phyloP scores from a whole-genome alignment of 140 eudicot species.

The Stevia rebaudiana region DNA sequence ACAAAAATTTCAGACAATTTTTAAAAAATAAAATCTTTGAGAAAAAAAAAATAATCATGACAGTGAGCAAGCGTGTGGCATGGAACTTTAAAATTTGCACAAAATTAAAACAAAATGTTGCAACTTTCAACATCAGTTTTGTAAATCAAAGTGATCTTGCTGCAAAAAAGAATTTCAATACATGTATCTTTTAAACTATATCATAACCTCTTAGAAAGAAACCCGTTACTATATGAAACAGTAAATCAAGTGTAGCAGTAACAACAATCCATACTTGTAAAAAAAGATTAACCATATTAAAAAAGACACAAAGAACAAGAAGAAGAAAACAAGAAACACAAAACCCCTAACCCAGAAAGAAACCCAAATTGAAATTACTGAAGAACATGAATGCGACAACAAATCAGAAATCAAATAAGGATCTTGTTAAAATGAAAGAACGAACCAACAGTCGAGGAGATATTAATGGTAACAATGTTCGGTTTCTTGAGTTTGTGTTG shows the following conservation, averaged over 20 bases:
- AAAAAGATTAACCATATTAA: neutral
- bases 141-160: too few relatives aligned
- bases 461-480: slow-evolving; percentile 55
- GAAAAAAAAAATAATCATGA: too few relatives aligned
- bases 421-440: neutral
- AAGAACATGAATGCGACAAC: neutral
- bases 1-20: too few relatives aligned
- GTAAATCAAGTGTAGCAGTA: neutral
- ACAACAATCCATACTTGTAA: neutral
- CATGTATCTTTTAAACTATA: neutral
- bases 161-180: too few relatives aligned
- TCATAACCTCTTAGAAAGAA: too few relatives aligned
- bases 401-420: neutral
- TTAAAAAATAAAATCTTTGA: too few relatives aligned
- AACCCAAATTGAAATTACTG: neutral
- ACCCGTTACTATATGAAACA: neutral
- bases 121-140: too few relatives aligned
- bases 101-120: too few relatives aligned
- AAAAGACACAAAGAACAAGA: neutral
- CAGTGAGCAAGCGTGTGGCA: too few relatives aligned
- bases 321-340: neutral
- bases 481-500: slow-evolving; percentile 76
- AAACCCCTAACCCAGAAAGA: neutral
- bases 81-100: too few relatives aligned
- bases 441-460: slow-evolving; percentile 82